phyloP scores from a whole-genome alignment of 2,329 filamentous ascomycete species.

The Nothophaeocryptopus gaeumannii region DNA sequence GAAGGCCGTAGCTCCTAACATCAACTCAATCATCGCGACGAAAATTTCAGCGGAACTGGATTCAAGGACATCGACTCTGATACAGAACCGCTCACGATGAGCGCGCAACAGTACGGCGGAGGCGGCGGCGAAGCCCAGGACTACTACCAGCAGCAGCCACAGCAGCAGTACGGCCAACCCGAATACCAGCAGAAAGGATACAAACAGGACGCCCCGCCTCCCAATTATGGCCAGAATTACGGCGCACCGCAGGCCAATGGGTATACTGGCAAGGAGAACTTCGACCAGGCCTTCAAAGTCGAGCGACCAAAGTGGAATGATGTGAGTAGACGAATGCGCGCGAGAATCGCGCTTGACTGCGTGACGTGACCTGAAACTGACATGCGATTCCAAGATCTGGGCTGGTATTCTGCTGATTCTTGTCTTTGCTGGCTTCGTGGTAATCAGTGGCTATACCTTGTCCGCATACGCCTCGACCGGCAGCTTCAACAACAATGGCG shows the following conservation, averaged over 20 bases:
- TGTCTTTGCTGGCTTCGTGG: conserved; percentile 70
- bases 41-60: not conserved
- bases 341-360: not conserved
- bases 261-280: conserved; percentile 49
- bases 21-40: not conserved
- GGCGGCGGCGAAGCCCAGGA: conserved; percentile 12
- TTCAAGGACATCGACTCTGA: not conserved
- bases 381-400: conserved; percentile 56
- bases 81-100: conserved; percentile 5
- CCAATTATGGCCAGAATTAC: conserved; percentile 16
- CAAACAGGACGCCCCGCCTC: conserved; percentile 13
- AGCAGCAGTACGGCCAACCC: conserved; percentile 1
- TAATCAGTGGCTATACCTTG: conserved; percentile 71
- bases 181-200: not conserved
- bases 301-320: conserved; percentile 87
- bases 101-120: conserved; percentile 3
- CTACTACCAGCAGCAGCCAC: conserved; percentile 14
- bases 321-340: conserved; percentile 15
- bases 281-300: conserved; percentile 79
- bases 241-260: conserved; percentile 22
- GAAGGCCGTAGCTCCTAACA: too few species aligned
- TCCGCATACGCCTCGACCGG: conserved; percentile 68
- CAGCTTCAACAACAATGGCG: conserved; percentile 59
- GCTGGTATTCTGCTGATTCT: conserved; percentile 74
- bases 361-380: conserved; percentile 4